phyloP scores from a whole-genome alignment of 108 stramenopile genomes.

The Phaeodactylum tricornutum region DNA sequence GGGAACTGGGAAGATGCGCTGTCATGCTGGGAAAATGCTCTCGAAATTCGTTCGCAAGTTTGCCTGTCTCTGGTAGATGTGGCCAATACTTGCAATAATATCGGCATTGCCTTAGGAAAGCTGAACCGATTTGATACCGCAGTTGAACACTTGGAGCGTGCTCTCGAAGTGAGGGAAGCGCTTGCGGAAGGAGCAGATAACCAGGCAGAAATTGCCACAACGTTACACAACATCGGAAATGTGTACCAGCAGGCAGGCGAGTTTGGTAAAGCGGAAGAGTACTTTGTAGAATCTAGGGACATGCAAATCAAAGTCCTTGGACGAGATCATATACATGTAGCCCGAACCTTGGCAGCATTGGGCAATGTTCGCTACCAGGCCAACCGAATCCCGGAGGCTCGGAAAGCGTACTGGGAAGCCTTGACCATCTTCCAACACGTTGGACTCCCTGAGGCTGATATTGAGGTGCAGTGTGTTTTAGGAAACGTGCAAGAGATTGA shows the following conservation, averaged over 20 bases:
- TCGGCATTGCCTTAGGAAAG: slow-evolving; percentile 34
- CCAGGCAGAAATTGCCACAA: slow-evolving; percentile 9
- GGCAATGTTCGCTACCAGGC: slow-evolving; percentile 10
- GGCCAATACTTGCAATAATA: slow-evolving; percentile 23
- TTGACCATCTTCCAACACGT: slow-evolving; percentile 8
- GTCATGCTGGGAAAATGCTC: neutral
- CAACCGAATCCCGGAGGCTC: slow-evolving; percentile 4
- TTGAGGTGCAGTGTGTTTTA: no score
- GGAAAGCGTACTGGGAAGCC: slow-evolving; percentile 17
- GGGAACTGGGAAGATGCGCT: slow-evolving; percentile 11
- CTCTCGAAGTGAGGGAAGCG: slow-evolving; percentile 17
- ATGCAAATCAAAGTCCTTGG: neutral
- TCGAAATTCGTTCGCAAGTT: neutral
- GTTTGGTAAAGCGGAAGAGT: slow-evolving; percentile 8
- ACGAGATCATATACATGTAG: slow-evolving; percentile 3
- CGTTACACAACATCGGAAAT: slow-evolving; percentile 43
- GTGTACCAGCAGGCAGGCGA: slow-evolving; percentile 20
- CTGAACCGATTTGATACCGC: slow-evolving; percentile 15
- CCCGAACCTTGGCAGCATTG: slow-evolving; percentile 13
- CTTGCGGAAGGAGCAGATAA: neutral
- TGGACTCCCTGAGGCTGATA: no score
- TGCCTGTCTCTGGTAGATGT: neutral
- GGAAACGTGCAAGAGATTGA: no score
- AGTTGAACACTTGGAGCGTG: slow-evolving; percentile 11
- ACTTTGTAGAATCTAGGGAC: slow-evolving; percentile 17